Evolutionary conservation across 1,284 basidiomycete species (phyloP).

Genomic region (Melampsora abietis-canadensis): DNA sequence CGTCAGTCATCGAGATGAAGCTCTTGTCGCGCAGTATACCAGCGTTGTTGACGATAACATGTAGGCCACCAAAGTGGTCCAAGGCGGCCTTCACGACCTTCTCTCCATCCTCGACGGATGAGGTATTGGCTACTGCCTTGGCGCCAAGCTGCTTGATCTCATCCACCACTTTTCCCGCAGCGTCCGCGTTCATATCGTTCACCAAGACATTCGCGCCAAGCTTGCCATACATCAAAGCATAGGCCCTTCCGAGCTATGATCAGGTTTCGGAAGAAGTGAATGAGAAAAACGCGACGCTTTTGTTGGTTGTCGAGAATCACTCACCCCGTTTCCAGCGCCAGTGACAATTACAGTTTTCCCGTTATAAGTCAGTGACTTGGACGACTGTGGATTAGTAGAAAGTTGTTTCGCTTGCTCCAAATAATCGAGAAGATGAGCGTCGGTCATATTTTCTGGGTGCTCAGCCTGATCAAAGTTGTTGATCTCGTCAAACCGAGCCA

Average conservation of each 20-base stretch:
- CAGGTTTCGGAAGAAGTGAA: slow-evolving; percentile 45
- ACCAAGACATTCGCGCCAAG: slow-evolving; percentile 94
- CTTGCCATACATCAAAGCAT: slow-evolving; percentile 83
- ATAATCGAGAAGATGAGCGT: slow-evolving; percentile 60
- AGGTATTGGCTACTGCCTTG: slow-evolving; percentile 77
- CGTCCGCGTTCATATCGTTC: slow-evolving; percentile 88
- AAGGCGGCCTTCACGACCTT: slow-evolving; percentile 81
- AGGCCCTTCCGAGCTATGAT: slow-evolving; percentile 72
- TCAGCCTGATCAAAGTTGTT: slow-evolving; percentile 71
- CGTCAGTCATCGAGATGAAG: slow-evolving; percentile 80
- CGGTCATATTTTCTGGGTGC: slow-evolving; percentile 68
- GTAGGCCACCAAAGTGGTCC: slow-evolving; percentile 82
- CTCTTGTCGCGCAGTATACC: slow-evolving; percentile 85
- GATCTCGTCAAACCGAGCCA: slow-evolving; percentile 75
- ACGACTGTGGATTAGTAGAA: slow-evolving; percentile 69
- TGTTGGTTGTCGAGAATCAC: not conserved
- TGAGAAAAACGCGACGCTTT: not conserved
- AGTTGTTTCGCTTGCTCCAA: slow-evolving; percentile 68
- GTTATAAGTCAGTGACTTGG: slow-evolving; percentile 73
- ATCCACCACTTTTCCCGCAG: slow-evolving; percentile 75
- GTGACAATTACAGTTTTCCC: slow-evolving; percentile 91
- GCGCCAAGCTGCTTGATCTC: slow-evolving; percentile 87
- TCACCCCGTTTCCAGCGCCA: slow-evolving; percentile 76
- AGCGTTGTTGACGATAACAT: slow-evolving; percentile 78
- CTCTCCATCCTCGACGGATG: slow-evolving; percentile 86